Evolutionary conservation across 352 stramenopile genomes (phyloP).

Genomic region (Phytophthora sansomeana): DNA sequence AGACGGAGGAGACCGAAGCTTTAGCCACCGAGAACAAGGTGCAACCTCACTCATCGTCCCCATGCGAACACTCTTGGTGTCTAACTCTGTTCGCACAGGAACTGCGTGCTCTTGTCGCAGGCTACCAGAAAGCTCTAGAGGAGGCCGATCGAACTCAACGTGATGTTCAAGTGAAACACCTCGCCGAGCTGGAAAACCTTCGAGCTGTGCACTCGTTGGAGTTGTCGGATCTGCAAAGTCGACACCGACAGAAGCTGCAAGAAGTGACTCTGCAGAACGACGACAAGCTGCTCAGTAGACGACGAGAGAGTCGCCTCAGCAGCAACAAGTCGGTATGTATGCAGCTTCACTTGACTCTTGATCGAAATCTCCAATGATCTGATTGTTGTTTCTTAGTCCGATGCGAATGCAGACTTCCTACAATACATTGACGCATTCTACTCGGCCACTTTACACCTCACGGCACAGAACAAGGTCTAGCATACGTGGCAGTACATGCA

Average conservation of each 20-base stretch:
- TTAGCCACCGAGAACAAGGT: constrained; percentile 62
- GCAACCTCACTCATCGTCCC: not conserved
- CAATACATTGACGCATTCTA: constrained; percentile 79
- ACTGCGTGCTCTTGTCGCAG: constrained; percentile 48
- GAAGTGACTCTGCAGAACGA: constrained; percentile 58
- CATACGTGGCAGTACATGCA: constrained; percentile 3
- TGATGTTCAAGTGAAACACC: constrained; percentile 48
- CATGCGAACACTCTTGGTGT: not conserved
- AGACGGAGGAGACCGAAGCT: constrained; percentile 38
- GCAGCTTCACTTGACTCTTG: too few relatives aligned
- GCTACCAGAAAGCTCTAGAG: constrained; percentile 53
- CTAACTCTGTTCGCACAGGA: constrained; percentile 36
- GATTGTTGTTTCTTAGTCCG: constrained; percentile 10
- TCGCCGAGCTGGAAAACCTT: constrained; percentile 55
- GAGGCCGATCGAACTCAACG: constrained; percentile 35
- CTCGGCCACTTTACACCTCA: constrained; percentile 53
- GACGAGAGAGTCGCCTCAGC: constrained; percentile 30
- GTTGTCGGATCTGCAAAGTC: constrained; percentile 50
- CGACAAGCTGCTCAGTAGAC: constrained; percentile 41
- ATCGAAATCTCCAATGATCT: not conserved
- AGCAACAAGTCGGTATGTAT: constrained; percentile 3
- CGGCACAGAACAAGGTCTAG: constrained; percentile 35
- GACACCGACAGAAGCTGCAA: constrained; percentile 63
- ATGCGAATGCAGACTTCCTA: constrained; percentile 61
- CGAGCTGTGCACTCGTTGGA: constrained; percentile 58